phyloP scores from a whole-genome alignment of 2,329 filamentous ascomycete genomes.

The Epichloe sp. region DNA sequence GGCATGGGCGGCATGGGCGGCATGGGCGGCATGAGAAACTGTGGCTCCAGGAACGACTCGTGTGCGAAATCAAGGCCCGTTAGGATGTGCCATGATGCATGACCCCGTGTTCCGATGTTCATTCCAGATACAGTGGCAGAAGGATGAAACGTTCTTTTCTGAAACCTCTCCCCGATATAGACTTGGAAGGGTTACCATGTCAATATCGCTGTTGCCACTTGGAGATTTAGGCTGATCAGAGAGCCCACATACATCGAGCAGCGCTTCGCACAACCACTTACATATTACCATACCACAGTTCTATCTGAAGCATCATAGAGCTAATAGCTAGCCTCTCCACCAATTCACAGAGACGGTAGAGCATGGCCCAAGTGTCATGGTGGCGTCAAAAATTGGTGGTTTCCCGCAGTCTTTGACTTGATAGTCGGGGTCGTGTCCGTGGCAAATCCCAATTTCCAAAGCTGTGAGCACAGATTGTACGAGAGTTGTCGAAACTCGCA shows the following conservation, averaged over 20 bases:
- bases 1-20: slow-evolving; percentile 1
- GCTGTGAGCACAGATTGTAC: not conserved
- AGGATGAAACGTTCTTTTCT: not conserved
- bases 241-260: not conserved
- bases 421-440: not conserved
- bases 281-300: not conserved
- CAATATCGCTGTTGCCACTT: not conserved
- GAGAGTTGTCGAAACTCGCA: not conserved
- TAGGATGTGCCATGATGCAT: not conserved
- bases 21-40: not conserved
- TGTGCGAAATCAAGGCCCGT: not conserved
- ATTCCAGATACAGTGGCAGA: not conserved
- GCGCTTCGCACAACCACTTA: not conserved
- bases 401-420: not conserved
- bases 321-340: not conserved
- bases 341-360: not conserved
- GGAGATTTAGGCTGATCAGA: not conserved
- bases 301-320: not conserved
- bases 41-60: not conserved
- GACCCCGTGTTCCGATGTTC: not conserved
- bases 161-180: not conserved
- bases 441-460: not conserved
- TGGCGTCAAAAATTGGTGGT: not conserved
- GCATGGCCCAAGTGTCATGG: not conserved
- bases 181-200: not conserved